Percentiles rank a stretch among this genome's conserved stretches.
These are phyloP conservation scores for Myxozyma geophila DNA, from an alignment of 805 yeast species.

Conservation along the genomic window DNA sequence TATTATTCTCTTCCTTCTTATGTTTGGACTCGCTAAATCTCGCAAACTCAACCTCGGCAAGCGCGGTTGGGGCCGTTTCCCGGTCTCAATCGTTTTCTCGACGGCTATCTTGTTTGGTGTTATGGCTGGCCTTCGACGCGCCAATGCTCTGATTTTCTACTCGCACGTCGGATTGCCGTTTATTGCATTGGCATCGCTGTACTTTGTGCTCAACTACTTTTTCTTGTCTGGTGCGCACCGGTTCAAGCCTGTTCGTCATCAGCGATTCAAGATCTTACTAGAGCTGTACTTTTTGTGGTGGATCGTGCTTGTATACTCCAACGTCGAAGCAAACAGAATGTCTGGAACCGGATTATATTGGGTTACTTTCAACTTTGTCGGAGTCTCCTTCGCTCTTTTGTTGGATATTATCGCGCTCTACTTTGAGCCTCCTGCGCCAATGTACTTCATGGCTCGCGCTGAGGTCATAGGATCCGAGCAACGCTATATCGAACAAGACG, in stretches of 20 bases:
- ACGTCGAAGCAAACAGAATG: slow-evolving; percentile 54
- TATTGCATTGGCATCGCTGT: slow-evolving; percentile 53
- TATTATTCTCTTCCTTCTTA: slow-evolving; percentile 52
- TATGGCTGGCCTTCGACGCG: slow-evolving; percentile 49
- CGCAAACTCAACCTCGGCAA: slow-evolving; percentile 46
- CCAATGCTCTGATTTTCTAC: slow-evolving; percentile 59
- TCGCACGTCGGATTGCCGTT: slow-evolving; percentile 57
- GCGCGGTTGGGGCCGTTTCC: slow-evolving; percentile 58
- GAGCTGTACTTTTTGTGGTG: slow-evolving; percentile 63
- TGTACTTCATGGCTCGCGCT: slow-evolving; percentile 37
- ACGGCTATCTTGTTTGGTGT: slow-evolving; percentile 46
- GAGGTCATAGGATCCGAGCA: slow-evolving; percentile 33
- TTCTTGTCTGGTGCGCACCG: slow-evolving; percentile 54
- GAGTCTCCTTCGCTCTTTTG: slow-evolving; percentile 35
- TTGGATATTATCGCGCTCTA: slow-evolving; percentile 33
- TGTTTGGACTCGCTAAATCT: slow-evolving; percentile 41
- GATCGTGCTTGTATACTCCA: slow-evolving; percentile 57
- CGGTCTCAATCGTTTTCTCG: slow-evolving; percentile 59
- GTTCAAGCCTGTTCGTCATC: slow-evolving; percentile 57
- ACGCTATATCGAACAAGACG: slow-evolving; percentile 22
- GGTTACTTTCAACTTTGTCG: slow-evolving; percentile 43
- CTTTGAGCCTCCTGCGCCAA: slow-evolving; percentile 36
- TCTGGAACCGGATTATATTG: slow-evolving; percentile 56
- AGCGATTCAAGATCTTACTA: slow-evolving; percentile 60
- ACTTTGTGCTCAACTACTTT: slow-evolving; percentile 60